Conservation (phyloP, 345 rosid species). For the Cardamine chenopodiifolia region DNA sequence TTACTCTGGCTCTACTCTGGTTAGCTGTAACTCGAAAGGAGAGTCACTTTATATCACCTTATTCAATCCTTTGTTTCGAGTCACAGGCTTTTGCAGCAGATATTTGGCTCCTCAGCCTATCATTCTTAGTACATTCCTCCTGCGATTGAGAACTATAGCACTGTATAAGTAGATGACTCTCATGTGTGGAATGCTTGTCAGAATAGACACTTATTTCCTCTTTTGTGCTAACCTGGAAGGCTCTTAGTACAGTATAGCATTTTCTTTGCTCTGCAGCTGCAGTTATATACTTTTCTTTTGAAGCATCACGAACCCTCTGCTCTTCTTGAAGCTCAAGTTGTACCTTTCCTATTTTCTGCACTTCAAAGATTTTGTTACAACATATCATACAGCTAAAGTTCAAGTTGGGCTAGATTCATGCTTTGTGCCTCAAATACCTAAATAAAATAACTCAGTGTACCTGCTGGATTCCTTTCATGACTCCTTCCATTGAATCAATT, state of each 20-base stretch:
- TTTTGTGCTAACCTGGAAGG: constrained; percentile 62
- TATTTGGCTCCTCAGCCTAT: constrained; percentile 42
- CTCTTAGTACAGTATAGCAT: constrained; percentile 56
- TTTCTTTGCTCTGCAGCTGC: constrained; percentile 66
- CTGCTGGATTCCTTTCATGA: constrained; percentile 81
- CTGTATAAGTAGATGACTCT: constrained; percentile 9
- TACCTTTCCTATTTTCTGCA: constrained; percentile 77
- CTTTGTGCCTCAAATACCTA: constrained; percentile 5
- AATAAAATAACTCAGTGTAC: constrained; percentile 32
- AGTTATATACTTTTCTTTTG: constrained; percentile 61
- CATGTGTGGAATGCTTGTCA: not conserved
- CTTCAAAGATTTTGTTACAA: constrained; percentile 2
- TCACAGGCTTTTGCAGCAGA: constrained; percentile 14
- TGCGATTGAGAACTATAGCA: constrained; percentile 27
- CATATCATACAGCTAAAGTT: not conserved
- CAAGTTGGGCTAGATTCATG: not conserved
- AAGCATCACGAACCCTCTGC: constrained; percentile 58
- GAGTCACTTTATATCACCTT: constrained; percentile 24
- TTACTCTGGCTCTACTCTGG: constrained; percentile 11
- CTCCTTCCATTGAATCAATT: constrained; percentile 80
- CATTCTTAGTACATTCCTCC: constrained; percentile 62
- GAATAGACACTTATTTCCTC: not conserved
- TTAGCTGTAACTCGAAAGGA: constrained; percentile 13
- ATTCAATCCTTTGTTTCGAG: constrained; percentile 17
- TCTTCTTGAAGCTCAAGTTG: constrained; percentile 62